A percentile compares a stretch with the other conserved stretches of the same genome.
Evolutionary conservation across 129 eudicot species (phyloP).

Genomic region (Glebionis coronaria): DNA sequence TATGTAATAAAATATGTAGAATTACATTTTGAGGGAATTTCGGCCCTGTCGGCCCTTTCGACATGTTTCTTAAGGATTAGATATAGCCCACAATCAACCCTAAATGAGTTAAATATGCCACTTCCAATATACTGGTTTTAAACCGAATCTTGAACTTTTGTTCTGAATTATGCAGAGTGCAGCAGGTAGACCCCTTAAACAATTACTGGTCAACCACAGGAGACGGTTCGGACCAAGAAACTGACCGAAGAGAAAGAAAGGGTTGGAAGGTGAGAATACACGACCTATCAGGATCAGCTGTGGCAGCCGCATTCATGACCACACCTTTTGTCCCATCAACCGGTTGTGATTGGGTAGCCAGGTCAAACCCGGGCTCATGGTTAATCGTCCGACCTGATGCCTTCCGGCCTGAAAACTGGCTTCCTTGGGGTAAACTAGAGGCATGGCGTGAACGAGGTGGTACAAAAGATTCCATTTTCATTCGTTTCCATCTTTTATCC

Average conservation of each 20-base stretch:
- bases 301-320: constrained; percentile 94
- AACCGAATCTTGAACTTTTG: background rate
- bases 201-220: constrained; percentile 57
- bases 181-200: constrained; percentile 64
- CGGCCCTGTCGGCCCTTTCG: too few relatives aligned
- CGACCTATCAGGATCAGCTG: constrained; percentile 88
- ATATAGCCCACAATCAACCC: too few relatives aligned
- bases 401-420: constrained; percentile 78
- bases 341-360: constrained; percentile 89
- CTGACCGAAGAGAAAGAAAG: constrained; percentile 71
- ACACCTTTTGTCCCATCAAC: constrained; percentile 90
- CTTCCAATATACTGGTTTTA: background rate
- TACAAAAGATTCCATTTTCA: constrained; percentile 58
- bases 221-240: constrained; percentile 59
- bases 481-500: constrained; percentile 68
- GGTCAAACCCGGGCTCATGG: constrained; percentile 94
- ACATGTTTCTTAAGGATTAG: too few relatives aligned
- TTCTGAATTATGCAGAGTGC: constrained; percentile 43
- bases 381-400: constrained; percentile 71
- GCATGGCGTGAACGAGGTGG: constrained; percentile 95
- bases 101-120: background rate
- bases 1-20: too few relatives aligned
- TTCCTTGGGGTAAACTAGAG: constrained; percentile 92
- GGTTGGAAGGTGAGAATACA: constrained; percentile 92
- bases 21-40: too few relatives aligned